These are phyloP conservation scores for Cynanchum wilfordii DNA, from an alignment of 257 asterid genomes.

Conservation along the genomic window DNA sequence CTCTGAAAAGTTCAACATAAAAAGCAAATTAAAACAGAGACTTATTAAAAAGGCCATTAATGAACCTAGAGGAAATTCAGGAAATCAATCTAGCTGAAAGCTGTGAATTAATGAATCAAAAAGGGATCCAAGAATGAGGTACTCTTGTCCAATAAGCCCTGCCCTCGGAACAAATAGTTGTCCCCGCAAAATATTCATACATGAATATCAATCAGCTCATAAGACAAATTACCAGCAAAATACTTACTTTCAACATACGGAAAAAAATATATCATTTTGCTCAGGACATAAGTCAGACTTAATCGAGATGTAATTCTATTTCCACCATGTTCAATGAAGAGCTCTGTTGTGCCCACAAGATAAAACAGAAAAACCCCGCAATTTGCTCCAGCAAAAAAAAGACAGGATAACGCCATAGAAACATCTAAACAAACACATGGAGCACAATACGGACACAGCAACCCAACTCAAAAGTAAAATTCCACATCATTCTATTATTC, in stretches of 20 bases:
- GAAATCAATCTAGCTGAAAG: not conserved
- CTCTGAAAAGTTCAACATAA: constrained; percentile 10
- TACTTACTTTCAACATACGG: not conserved
- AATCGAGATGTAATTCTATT: not conserved
- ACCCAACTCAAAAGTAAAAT: not conserved
- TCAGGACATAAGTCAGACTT: not conserved
- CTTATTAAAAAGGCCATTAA: not conserved
- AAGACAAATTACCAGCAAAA: not conserved
- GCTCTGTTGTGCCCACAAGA: not conserved
- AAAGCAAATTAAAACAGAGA: not conserved
- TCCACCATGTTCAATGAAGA: not conserved
- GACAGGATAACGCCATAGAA: not conserved
- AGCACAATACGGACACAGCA: not conserved
- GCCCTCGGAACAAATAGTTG: not conserved
- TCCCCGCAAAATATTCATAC: not conserved
- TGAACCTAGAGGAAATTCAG: not conserved
- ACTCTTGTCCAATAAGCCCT: not conserved
- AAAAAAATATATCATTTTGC: not conserved
- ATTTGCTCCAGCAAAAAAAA: not conserved
- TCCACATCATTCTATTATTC: not conserved
- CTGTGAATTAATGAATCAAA: not conserved
- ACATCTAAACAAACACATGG: constrained; percentile 11
- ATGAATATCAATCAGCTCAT: not conserved
- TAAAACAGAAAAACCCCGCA: not conserved
- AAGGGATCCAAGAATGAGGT: not conserved